Evolutionary conservation across 331 rosid species (phyloP).

Genomic region (Pyracantha coccinea): DNA sequence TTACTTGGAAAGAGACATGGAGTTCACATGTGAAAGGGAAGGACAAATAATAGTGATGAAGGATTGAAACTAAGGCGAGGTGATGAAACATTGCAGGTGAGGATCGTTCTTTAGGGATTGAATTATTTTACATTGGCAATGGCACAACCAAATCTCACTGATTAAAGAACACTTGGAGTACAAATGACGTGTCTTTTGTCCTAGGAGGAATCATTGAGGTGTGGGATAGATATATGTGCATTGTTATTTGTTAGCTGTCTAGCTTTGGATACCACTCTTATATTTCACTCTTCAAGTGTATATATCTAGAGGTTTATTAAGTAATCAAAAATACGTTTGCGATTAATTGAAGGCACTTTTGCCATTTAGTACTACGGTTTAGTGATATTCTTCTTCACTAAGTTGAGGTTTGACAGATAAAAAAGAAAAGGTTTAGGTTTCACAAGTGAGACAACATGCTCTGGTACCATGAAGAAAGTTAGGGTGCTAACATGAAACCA

Average conservation of each 20-base stretch:
- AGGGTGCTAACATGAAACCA: too few relatives aligned
- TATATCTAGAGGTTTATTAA: background rate
- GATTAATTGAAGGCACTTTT: background rate
- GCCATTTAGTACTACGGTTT: too few relatives aligned
- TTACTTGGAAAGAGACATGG: background rate
- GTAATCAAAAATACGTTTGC: too few relatives aligned
- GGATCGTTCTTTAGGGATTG: background rate
- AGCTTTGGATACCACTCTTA: background rate
- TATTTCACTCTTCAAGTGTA: background rate
- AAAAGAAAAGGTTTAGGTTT: too few relatives aligned
- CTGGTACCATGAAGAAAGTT: too few relatives aligned
- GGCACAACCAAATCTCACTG: background rate
- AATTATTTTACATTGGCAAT: background rate
- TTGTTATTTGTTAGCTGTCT: background rate
- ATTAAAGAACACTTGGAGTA: background rate
- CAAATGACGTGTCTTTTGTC: background rate
- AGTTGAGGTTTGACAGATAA: too few relatives aligned
- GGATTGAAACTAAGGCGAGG: constrained; percentile 4
- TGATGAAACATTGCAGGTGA: background rate
- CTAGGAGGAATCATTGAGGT: background rate
- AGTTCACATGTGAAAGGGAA: background rate
- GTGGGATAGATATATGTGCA: background rate
- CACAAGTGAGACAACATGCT: too few relatives aligned
- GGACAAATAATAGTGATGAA: background rate
- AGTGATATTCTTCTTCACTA: too few relatives aligned